Base-by-base conservation (phyloP, 2,329 filamentous ascomycete species). In the Colletotrichum sp. region DNA sequence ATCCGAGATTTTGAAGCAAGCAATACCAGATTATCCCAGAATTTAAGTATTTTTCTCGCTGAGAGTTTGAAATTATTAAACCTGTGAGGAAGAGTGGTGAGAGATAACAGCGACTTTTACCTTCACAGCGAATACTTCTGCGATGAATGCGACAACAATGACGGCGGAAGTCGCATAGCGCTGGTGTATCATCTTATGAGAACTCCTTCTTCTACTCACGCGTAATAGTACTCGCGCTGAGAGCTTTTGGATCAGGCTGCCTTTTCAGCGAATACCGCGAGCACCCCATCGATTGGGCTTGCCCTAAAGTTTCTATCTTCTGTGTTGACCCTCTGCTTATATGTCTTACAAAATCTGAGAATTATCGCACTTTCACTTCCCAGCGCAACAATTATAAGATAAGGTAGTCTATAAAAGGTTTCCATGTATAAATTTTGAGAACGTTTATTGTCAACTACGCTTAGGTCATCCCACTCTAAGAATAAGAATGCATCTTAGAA, bases 391-490 rank as follows among this genome's bases (percentile, higher is more conserved):
- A n/a, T n/a, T n/a, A n/a, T n/a, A n/a, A n/a, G n/a, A n/a, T n/a
- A n/a, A n/a, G n/a, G n/a, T n/a, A 44, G 8, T 2, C 36, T 44
- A 0, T 44, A 16, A 44, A 18, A 0, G 5, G 1, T 39, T 16
- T 39, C 1, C 8, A 39, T 44, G 3, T 5, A 18, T 18, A 1
- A 9, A 44, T n/a, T 16, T 39, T 39, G 8, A 39, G 8, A 39
- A 10, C 6, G 18, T 49, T n/a, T 21, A n/a, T 52, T 52, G n/a
- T 7, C 4, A 6, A 3, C 4, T 1, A 21, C n/a, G 2, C 12
- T 13, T 7, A n/a, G n/a, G n/a, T 3, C 6, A 3, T 52, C 6
- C 44, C n/a, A 3, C n/a, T 49, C 44, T 8, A 21, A 49, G n/a
- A 21, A 52, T 13, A 21, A 52, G n/a, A 52, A 13, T 7, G 44